Base-by-base conservation (phyloP, 345 rosid species). In the Eucalyptus sp. region DNA sequence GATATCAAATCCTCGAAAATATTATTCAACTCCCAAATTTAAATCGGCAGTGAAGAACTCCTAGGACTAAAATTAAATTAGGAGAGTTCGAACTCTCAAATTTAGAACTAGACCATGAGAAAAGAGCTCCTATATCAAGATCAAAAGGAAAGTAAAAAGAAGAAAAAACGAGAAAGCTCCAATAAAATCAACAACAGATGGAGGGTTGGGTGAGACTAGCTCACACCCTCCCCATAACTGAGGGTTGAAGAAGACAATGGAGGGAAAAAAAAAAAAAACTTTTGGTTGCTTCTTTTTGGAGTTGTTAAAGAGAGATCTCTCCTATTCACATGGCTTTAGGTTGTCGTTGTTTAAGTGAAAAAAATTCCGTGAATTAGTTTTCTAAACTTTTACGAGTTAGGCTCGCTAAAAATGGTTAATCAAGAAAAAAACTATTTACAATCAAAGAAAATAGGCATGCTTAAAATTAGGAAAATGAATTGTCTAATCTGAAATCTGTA, bases 321-420 rank as follows among this genome's bases (percentile, higher is more conserved):
- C 62, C 29, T 24, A 25, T 56, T 56, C 62, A 56, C 24, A 56
- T 56, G 62, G 62, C 62, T 24, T 56, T 24, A 56, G 62, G 13
- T 0, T 56, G 62, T 56, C 13, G 0, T 56, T 56, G 3, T 24
- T 56, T 24, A 25, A 56, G 0, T 24, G 62, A 56, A 56, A 10
- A 20, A 4, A 20, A 4, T 0, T 10, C 62, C 1, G 3, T 56
- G 29, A 56, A 56, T 24, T 56, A 24, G 1, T 56, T 56, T 56
- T 56, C 2, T 4, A 0, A 56, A 56, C 1, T 56, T 56, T 22
- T 56, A 56, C 0, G 0, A 9, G 62, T 56, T 56, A 24, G 29
- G 29, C 13, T 25, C 0, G 3, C 3, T 25, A 1, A 56, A 24
- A 56, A 56, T 56, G 29, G 1, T 56, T 56, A 1, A 56, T 56